Percentiles rank a stretch among this genome's conserved stretches.
Evolutionary conservation across 2,329 filamentous ascomycete genomes (phyloP).

Genomic region (Microsporum ferrugineum): DNA sequence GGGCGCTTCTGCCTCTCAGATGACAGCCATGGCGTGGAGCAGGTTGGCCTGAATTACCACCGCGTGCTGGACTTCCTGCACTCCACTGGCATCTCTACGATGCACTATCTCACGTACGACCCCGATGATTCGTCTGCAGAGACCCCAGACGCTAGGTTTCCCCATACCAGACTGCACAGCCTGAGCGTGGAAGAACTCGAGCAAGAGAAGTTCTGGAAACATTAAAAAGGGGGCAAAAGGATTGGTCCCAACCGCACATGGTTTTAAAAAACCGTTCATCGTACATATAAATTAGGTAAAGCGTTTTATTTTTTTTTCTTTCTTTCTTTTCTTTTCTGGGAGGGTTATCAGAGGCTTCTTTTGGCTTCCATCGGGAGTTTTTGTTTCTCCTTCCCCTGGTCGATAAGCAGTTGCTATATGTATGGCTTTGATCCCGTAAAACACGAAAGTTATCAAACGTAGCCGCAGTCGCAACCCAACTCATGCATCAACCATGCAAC

Average conservation of each 20-base stretch:
- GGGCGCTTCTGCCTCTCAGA: constrained; percentile 86
- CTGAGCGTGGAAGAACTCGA: constrained; percentile 27
- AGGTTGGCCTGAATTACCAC: constrained; percentile 75
- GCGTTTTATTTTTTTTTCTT: not conserved
- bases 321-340: not conserved
- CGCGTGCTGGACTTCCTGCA: constrained; percentile 60
- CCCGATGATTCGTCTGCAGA: constrained; percentile 15
- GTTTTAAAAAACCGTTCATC: not conserved
- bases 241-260: not conserved
- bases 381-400: not conserved
- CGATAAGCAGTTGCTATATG: not conserved
- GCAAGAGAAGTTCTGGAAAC: constrained; percentile 24
- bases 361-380: not conserved
- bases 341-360: not conserved
- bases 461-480: not conserved
- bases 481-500: not conserved
- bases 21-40: constrained; percentile 80
- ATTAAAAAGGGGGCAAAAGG: not conserved
- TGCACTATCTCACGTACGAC: constrained; percentile 29
- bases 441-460: not conserved
- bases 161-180: constrained; percentile 24
- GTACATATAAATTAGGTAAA: not conserved
- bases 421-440: not conserved
- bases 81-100: constrained; percentile 29
- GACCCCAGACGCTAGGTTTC: constrained; percentile 27